phyloP scores from a whole-genome alignment of 441 rosid species.

The Hypseocharis bilobata region DNA sequence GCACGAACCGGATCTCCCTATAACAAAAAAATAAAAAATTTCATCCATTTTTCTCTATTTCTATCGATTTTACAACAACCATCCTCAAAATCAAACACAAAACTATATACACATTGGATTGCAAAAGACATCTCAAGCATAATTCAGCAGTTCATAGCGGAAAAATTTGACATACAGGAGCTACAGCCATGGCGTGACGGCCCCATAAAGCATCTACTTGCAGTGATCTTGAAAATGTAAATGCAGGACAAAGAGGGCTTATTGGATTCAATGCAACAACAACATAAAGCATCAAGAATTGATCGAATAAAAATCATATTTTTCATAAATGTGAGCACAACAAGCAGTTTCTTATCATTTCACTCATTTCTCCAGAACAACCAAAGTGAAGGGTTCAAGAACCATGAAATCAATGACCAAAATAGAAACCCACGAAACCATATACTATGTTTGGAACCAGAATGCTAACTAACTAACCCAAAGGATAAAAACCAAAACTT shows the following conservation, averaged over 20 bases:
- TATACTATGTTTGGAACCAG: background rate
- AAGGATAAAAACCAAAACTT: constrained; percentile 2
- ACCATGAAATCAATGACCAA: background rate
- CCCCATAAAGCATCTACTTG: too few relatives aligned
- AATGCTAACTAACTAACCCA: constrained; percentile 16
- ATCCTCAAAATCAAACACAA: background rate
- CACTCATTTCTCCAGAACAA: background rate
- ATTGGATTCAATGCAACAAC: too few relatives aligned
- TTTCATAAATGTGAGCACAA: too few relatives aligned
- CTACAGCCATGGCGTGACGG: too few relatives aligned
- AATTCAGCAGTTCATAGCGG: too few relatives aligned
- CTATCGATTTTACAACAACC: background rate
- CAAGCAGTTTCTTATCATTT: background rate
- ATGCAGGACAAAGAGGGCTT: too few relatives aligned
- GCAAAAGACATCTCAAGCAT: too few relatives aligned
- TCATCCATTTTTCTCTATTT: background rate
- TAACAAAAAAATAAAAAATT: constrained; percentile 11
- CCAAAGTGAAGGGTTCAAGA: constrained; percentile 3
- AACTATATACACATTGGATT: background rate
- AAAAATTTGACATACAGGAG: too few relatives aligned
- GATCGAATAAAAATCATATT: too few relatives aligned
- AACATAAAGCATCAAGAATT: too few relatives aligned
- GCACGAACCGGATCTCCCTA: constrained; percentile 56
- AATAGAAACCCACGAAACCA: background rate
- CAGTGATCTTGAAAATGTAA: too few relatives aligned